Base-by-base conservation (phyloP, 768 basidiomycete genomes). In the Ephemerocybe angulata region DNA sequence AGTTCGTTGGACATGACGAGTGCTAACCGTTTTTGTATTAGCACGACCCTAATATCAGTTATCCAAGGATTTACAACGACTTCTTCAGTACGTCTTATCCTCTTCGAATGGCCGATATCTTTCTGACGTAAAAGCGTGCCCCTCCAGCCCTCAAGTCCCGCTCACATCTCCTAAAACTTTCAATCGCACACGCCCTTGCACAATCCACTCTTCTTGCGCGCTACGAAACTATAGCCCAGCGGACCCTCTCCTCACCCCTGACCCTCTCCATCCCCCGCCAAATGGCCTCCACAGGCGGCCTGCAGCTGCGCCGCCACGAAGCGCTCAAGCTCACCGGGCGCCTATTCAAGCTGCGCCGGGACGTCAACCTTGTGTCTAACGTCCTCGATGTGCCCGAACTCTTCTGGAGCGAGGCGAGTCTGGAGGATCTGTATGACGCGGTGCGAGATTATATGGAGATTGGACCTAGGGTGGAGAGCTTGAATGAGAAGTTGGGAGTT, bases 391-490 rank as follows among this genome's bases (percentile, higher is more conserved):
- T 92, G 4, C 94, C 94, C 1, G 93, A 94, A 65, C 71, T 98
- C 43, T 98, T 98, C 69, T 97, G 94, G 95, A 87, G 85, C 50
- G 94, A 96, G 65, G 93, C 93, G 11, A 93, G 88, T 60, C 72
- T 96, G 61, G 88, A 89, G 63, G 88, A 85, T 27, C 70, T 98
- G 31, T 98, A 98, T 65, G 91, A 93, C 60, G 93, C 93, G 0
- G 93, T 95, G 44, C 76, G 93, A 54, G 94, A 94, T 61, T 98
- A 98, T 65, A 92, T 97, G 81, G 95, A 98, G 70, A 93, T 97
- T 50, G 84, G 82, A 31, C 83, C 79, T 3, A 71, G 95, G 31
- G 93, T 95, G 28, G 82, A 87, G 65, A 88, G 86, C 11, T 70
- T 98, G 60, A 96, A 95, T 65, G 94, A 96, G 66, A 88, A 91